Evolutionary conservation across 768 basidiomycete species (phyloP).

Genomic region (Mycena sanguinolenta): DNA sequence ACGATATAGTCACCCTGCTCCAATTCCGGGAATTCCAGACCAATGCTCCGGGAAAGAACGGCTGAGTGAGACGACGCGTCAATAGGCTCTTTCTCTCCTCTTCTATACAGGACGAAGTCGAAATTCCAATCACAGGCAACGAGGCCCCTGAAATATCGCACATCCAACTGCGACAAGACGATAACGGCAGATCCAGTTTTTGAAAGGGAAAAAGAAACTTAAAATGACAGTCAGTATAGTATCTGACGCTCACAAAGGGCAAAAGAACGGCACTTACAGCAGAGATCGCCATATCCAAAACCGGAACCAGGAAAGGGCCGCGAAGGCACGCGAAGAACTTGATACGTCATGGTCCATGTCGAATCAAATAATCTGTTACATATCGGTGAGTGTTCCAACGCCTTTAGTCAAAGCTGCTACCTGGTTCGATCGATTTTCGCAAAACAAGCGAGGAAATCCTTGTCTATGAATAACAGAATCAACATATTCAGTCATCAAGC

Average conservation of each 20-base stretch:
- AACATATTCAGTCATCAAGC: not conserved
- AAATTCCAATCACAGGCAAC: slow-evolving; percentile 46
- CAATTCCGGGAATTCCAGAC: slow-evolving; percentile 38
- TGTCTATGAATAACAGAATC: not conserved
- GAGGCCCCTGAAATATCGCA: slow-evolving; percentile 49
- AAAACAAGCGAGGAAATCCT: slow-evolving; percentile 40
- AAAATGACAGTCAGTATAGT: slow-evolving; percentile 42
- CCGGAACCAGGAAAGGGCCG: slow-evolving; percentile 34
- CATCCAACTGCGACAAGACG: slow-evolving; percentile 54
- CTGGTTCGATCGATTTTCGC: slow-evolving; percentile 39
- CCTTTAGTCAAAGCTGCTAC: not conserved
- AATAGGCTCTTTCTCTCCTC: slow-evolving; percentile 41
- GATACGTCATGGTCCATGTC: slow-evolving; percentile 42
- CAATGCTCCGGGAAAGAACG: slow-evolving; percentile 39
- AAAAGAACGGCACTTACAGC: too few species aligned
- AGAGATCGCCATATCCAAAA: slow-evolving; percentile 46
- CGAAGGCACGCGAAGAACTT: slow-evolving; percentile 42
- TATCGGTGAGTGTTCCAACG: slow-evolving; percentile 52
- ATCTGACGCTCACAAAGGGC: not conserved
- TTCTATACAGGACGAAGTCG: slow-evolving; percentile 54
- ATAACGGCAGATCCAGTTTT: slow-evolving; percentile 42
- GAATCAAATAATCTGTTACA: slow-evolving; percentile 40
- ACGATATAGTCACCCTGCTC: slow-evolving; percentile 33
- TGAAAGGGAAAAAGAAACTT: slow-evolving; percentile 31
- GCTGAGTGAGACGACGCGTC: slow-evolving; percentile 36